Conservation (phyloP, 768 basidiomycete genomes). For the Floccularia luteovirens region DNA sequence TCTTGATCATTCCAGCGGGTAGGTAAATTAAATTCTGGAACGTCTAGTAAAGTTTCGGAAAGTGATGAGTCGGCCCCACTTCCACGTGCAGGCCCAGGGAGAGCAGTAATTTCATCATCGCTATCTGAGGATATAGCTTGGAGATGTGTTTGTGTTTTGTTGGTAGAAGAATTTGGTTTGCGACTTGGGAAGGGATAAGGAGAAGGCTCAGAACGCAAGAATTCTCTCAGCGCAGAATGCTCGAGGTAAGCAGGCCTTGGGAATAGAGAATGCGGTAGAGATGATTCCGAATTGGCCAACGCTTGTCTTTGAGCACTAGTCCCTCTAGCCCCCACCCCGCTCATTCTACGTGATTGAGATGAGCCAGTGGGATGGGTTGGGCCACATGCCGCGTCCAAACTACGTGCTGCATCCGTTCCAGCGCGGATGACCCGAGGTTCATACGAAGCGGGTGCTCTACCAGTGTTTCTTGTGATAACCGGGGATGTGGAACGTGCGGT, state of each 20-base stretch:
- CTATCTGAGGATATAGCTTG: constrained; percentile 51
- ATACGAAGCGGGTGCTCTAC: constrained; percentile 27
- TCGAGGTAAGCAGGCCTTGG: constrained; percentile 70
- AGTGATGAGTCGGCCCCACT: constrained; percentile 15
- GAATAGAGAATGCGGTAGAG: constrained; percentile 33
- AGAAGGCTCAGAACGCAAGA: constrained; percentile 51
- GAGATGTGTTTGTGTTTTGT: constrained; percentile 22
- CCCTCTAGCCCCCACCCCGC: constrained; percentile 5
- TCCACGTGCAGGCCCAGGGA: constrained; percentile 35
- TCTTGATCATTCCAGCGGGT: constrained; percentile 75
- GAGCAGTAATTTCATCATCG: constrained; percentile 57
- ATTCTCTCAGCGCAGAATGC: constrained; percentile 63
- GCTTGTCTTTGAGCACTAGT: constrained; percentile 14
- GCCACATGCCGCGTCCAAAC: constrained; percentile 34
- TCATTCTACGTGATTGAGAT: constrained; percentile 13
- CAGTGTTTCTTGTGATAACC: constrained; percentile 22
- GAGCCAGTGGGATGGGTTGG: constrained; percentile 29
- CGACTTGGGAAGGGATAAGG: constrained; percentile 28
- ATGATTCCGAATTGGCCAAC: constrained; percentile 20
- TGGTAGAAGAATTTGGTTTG: constrained; percentile 3
- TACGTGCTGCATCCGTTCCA: constrained; percentile 27
- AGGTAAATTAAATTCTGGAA: constrained; percentile 50
- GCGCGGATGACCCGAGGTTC: constrained; percentile 70
- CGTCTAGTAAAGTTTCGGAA: constrained; percentile 13
- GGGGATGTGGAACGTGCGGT: constrained; percentile 24